These are phyloP conservation scores for Hanseniaspora guilliermondii DNA, from an alignment of 805 yeast genomes.

Conservation along the genomic window DNA sequence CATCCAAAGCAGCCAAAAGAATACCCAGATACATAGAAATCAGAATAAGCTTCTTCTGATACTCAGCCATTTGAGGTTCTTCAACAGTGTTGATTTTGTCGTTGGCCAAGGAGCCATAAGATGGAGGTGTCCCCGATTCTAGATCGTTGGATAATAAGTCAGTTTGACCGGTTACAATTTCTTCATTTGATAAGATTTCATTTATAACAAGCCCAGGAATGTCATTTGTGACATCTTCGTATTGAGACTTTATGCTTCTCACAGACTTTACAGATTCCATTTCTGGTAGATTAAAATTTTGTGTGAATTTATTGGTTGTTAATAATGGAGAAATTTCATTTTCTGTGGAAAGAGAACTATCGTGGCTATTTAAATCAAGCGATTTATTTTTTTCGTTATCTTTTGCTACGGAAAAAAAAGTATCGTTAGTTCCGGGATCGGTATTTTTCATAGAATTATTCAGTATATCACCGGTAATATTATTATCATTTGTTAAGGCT, in stretches of 20 bases:
- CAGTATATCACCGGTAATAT: neutral
- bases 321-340: neutral
- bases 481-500: neutral
- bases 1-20: constrained; percentile 54
- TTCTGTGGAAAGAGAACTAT: neutral
- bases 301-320: neutral
- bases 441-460: neutral
- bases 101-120: neutral
- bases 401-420: neutral
- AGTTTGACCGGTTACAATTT: constrained; percentile 14
- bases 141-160: neutral
- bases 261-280: constrained; percentile 7
- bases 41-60: constrained; percentile 26
- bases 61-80: constrained; percentile 11
- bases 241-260: constrained; percentile 12
- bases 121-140: neutral
- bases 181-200: constrained; percentile 23
- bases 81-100: constrained; percentile 5
- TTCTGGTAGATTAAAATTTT: neutral
- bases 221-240: constrained; percentile 26
- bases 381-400: neutral
- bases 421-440: neutral
- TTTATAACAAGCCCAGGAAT: constrained; percentile 28
- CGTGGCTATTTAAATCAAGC: neutral
- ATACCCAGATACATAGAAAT: constrained; percentile 36